Percentiles rank a stretch among this genome's conserved stretches.
These are phyloP conservation scores for Pneumocystis oryctolagi DNA, from an alignment of 1,139 yeast species.

Conservation along the genomic window DNA sequence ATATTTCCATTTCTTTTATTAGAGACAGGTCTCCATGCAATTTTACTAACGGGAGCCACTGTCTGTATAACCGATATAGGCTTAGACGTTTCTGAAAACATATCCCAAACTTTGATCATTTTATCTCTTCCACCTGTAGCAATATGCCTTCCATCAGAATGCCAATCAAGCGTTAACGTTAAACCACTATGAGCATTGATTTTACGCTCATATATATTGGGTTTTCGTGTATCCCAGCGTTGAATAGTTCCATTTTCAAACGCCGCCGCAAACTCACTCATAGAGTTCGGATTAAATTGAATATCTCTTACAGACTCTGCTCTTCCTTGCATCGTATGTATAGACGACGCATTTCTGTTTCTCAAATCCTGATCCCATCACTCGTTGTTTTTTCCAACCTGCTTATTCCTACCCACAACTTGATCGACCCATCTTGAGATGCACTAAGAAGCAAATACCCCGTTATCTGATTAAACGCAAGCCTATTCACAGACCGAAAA, in stretches of 20 bases:
- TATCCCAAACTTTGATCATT: conserved; percentile 66
- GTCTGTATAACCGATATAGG: conserved; percentile 66
- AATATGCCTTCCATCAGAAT: conserved; percentile 65
- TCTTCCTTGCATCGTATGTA: conserved; percentile 35
- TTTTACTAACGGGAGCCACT: conserved; percentile 62
- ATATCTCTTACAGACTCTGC: conserved; percentile 31
- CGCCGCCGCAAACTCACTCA: conserved; percentile 46
- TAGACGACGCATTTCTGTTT: conserved; percentile 13
- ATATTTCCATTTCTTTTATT: conserved; percentile 17
- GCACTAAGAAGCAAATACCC: conserved; percentile 60
- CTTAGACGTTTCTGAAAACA: conserved; percentile 31
- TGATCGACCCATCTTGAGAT: conserved; percentile 78
- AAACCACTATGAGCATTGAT: conserved; percentile 88
- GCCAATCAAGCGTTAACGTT: conserved; percentile 78
- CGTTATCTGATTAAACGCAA: conserved; percentile 50
- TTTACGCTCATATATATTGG: conserved; percentile 38
- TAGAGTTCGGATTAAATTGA: conserved; percentile 29
- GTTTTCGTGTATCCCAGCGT: conserved; percentile 63
- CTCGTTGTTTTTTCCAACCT: conserved; percentile 14
- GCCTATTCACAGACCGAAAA: conserved; percentile 63
- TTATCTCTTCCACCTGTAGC: conserved; percentile 90
- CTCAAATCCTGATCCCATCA: conserved; percentile 12
- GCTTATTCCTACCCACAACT: conserved; percentile 59
- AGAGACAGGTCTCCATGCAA: conserved; percentile 40
- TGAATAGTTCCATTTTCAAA: conserved; percentile 83